Evolutionary conservation across 768 basidiomycete genomes (phyloP).

Genomic region (Serpula lacrymans): DNA sequence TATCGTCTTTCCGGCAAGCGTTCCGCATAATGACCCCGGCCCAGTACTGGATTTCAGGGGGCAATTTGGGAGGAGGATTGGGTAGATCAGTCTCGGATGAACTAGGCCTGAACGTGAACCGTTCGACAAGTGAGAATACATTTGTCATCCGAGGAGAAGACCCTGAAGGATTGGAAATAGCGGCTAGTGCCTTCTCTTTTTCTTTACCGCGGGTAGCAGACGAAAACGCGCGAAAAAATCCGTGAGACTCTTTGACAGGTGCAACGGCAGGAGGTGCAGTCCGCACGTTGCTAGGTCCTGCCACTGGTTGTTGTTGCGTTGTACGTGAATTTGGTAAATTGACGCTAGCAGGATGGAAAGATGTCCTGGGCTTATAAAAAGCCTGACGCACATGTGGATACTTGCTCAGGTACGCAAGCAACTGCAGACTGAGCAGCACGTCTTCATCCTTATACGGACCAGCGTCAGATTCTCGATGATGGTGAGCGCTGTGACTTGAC

Average conservation of each 20-base stretch:
- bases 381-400: conserved; percentile 96
- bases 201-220: conserved; percentile 47
- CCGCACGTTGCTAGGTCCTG: conserved; percentile 23
- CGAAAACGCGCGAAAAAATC: conserved; percentile 46
- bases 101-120: conserved; percentile 93
- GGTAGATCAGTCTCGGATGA: conserved; percentile 72
- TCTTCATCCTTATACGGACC: conserved; percentile 94
- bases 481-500: conserved; percentile 32
- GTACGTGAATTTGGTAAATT: conserved; percentile 32
- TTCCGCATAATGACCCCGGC: conserved; percentile 99
- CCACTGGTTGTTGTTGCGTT: conserved; percentile 19
- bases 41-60: conserved; percentile 96
- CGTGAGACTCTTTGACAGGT: conserved; percentile 29
- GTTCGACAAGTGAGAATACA: conserved; percentile 93
- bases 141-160: conserved; percentile 61
- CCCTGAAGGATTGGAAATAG: conserved; percentile 22
- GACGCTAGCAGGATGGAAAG: conserved; percentile 76
- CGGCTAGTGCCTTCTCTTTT: conserved; percentile 32
- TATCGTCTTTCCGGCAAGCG: conserved; percentile 96
- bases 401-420: conserved; percentile 94
- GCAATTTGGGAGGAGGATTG: conserved; percentile 67
- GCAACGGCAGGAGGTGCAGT: conserved; percentile 1
- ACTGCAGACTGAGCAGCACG: conserved; percentile 84
- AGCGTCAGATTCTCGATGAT: conserved; percentile 36
- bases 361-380: conserved; percentile 84